These are phyloP conservation scores for Whalleya microplaca DNA, from an alignment of 2,329 filamentous ascomycete species.

Conservation along the genomic window DNA sequence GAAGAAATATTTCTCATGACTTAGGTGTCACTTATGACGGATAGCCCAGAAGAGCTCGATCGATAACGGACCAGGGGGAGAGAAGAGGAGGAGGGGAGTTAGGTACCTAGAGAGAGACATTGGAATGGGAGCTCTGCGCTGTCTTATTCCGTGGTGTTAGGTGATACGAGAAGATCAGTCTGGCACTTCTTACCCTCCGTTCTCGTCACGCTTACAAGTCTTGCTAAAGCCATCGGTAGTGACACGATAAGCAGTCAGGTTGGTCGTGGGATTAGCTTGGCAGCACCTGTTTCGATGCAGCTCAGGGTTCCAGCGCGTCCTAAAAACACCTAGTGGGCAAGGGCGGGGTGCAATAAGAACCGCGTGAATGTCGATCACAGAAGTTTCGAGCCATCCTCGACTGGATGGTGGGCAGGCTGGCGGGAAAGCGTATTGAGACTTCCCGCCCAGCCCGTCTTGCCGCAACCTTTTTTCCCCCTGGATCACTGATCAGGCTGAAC, in stretches of 20 bases:
- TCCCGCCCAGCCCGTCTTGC: slow-evolving; percentile 14
- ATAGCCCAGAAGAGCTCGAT: neutral
- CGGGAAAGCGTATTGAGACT: slow-evolving; percentile 12
- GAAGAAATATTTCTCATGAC: neutral
- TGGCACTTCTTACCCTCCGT: neutral
- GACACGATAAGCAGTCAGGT: slow-evolving; percentile 15
- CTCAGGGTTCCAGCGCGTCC: slow-evolving; percentile 14
- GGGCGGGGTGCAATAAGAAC: slow-evolving; percentile 21
- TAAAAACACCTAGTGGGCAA: slow-evolving; percentile 9
- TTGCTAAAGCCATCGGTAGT: neutral
- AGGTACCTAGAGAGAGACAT: no score
- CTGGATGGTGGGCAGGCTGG: slow-evolving; percentile 4
- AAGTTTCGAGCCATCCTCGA: slow-evolving; percentile 24
- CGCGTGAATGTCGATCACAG: slow-evolving; percentile 28
- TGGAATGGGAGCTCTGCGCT: no score
- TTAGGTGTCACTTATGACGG: neutral
- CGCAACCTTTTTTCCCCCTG: slow-evolving; percentile 9
- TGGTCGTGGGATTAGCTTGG: slow-evolving; percentile 23
- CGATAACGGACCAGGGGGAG: neutral
- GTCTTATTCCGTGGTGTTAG: neutral
- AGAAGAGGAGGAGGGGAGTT: no score
- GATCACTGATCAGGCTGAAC: slow-evolving; percentile 7
- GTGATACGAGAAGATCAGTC: neutral
- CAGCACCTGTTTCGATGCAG: slow-evolving; percentile 21
- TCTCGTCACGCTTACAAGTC: neutral